phyloP scores from a whole-genome alignment of 2,329 filamentous ascomycete species.

The Sporothrix phasma region DNA sequence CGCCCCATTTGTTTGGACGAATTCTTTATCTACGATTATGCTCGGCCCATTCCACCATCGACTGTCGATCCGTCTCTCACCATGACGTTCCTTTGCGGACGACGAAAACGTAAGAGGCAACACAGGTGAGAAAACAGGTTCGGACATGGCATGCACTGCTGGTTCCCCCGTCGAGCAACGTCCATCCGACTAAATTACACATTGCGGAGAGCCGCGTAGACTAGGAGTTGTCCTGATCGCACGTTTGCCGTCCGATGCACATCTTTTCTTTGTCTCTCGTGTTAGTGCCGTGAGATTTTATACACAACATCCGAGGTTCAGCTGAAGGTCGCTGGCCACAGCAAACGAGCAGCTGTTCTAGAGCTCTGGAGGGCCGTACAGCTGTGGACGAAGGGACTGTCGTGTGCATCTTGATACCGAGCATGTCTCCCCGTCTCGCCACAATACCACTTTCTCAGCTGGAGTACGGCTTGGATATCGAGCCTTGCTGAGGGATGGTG shows the following conservation, averaged over 20 bases:
- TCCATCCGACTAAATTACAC: background rate
- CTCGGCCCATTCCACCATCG: background rate
- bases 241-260: background rate
- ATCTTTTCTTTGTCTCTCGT: background rate
- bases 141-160: background rate
- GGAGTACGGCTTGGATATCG: background rate
- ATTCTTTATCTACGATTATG: background rate
- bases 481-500: background rate
- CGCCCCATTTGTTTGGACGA: background rate
- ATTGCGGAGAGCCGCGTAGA: background rate
- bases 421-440: background rate
- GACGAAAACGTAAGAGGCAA: background rate
- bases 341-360: background rate
- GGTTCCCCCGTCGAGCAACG: background rate
- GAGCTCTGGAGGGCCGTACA: too few relatives aligned
- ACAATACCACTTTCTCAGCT: background rate
- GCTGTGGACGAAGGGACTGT: background rate
- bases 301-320: background rate
- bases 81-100: background rate
- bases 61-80: slow-evolving; percentile 8
- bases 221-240: background rate
- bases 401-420: background rate
- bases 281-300: background rate
- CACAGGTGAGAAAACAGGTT: background rate
- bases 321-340: background rate